Evolutionary conservation across 139 green algal genomes (phyloP), one percentile per base, ranked within the genome.

Genomic region (Eudorina sp.): DNA sequence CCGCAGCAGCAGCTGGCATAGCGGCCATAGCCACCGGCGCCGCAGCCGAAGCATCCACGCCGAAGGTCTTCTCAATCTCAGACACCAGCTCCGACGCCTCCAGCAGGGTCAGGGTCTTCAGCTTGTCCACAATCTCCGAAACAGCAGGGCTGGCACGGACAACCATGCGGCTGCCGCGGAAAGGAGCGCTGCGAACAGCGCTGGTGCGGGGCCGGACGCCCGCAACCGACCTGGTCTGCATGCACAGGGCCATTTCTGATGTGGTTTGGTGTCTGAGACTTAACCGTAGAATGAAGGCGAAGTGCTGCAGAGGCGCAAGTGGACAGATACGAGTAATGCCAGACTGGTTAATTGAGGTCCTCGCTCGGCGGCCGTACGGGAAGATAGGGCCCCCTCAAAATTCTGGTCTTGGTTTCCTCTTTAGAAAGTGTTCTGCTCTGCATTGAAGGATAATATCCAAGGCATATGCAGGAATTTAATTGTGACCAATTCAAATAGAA

Each of bases 101-200:
- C 73, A 96, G 87, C 72, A 96, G 91, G 9, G 94, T 95, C 83
- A 96, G 73, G 38, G 88, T 94, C 92, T 96, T 96, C 27, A 96
- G 90, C 90, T 94, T 94, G 81, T 96, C 92, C 46, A 96, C 92
- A 83, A 91, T 91, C 41, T 91, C 88, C 23, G 82, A 87, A 3
- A 91, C 88, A 79, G 88, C 83, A 21, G 88, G 82, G 45, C 58
- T 84, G 51, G 82, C 73, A 27, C 82, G 82, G n/a, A 91, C 88
- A 27, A 86, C 73, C 46, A 73, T 69, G 74, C 88, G 88, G 51
- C 79, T 74, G 69, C 43, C 74, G 53, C 62, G 53, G 88, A 89
- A 89, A 53, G 88, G 79, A 40, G 74, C 46, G 60, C 60, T 76
- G 66, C 53, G 73, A 11, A 83, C 64, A 23, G 55, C n/a, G 66